phyloP scores from a whole-genome alignment of 768 basidiomycete species.

The Solioccasus polychromus region DNA sequence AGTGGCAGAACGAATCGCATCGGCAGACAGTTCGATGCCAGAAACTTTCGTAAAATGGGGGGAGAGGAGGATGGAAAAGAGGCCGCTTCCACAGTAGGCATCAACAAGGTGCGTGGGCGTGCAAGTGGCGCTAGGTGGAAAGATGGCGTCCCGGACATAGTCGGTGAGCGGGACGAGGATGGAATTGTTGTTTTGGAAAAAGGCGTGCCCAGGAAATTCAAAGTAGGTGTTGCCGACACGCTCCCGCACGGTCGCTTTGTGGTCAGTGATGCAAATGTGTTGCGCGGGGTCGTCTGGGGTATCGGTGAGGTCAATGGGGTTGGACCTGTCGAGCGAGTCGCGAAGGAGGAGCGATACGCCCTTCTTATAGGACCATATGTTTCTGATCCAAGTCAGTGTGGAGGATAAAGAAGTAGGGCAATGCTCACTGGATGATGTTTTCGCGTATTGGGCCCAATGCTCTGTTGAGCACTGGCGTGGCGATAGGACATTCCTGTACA shows the following conservation, averaged over 20 bases:
- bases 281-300: constrained; percentile 43
- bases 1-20: constrained; percentile 67
- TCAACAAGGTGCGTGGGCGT: constrained; percentile 86
- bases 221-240: constrained; percentile 78
- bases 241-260: constrained; percentile 79
- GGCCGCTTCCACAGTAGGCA: constrained; percentile 88
- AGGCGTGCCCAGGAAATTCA: constrained; percentile 82
- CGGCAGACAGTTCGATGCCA: constrained; percentile 82
- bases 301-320: constrained; percentile 22
- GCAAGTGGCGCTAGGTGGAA: constrained; percentile 33
- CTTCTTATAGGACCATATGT: constrained; percentile 75
- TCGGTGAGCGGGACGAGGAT: constrained; percentile 81
- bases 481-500: constrained; percentile 84
- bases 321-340: constrained; percentile 59
- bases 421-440: constrained; percentile 62
- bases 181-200: constrained; percentile 99
- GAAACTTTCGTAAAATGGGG: constrained; percentile 71
- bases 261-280: constrained; percentile 82
- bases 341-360: constrained; percentile 90
- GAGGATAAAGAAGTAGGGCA: background rate
- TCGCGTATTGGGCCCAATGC: constrained; percentile 59
- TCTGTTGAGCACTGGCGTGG: constrained; percentile 74
- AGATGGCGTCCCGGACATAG: constrained; percentile 78
- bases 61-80: constrained; percentile 84
- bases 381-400: constrained; percentile 43